A percentile compares a stretch with the other conserved stretches of the same genome.
Conservation (phyloP, 2,329 filamentous ascomycete genomes). For the Bretziella fagacearum region DNA sequence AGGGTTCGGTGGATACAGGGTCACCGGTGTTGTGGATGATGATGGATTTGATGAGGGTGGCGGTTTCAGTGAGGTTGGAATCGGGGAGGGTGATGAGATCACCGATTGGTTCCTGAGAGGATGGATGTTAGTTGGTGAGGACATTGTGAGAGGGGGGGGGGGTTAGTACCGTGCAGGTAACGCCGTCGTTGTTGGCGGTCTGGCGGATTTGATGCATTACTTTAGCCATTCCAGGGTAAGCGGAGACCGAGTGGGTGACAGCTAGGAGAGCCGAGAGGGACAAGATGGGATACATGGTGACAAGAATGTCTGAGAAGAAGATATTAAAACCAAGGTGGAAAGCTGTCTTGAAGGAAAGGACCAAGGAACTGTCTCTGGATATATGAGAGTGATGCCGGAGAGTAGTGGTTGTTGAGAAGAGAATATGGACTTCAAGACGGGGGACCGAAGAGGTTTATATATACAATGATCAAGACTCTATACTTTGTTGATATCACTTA, state of each 20-base stretch:
- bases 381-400: too few relatives aligned
- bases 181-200: too few relatives aligned
- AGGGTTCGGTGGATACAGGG: constrained; percentile 18
- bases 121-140: neutral
- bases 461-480: too few relatives aligned
- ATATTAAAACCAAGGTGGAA: neutral
- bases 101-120: constrained; percentile 22
- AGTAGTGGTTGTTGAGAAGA: too few relatives aligned
- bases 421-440: too few relatives aligned
- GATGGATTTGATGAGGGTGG: constrained; percentile 24
- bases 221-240: constrained; percentile 9
- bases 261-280: neutral
- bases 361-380: too few relatives aligned
- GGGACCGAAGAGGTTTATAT: too few relatives aligned
- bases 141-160: too few relatives aligned
- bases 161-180: too few relatives aligned
- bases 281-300: neutral
- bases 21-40: constrained; percentile 20
- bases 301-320: neutral
- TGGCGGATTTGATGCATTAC: constrained; percentile 6
- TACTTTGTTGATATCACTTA: too few relatives aligned
- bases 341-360: too few relatives aligned
- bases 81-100: constrained; percentile 23
- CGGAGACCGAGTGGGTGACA: neutral
- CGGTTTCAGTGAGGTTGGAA: constrained; percentile 22